Evolutionary conservation across 352 stramenopile genomes (phyloP).

Genomic region (Globisporangium cederbergense): DNA sequence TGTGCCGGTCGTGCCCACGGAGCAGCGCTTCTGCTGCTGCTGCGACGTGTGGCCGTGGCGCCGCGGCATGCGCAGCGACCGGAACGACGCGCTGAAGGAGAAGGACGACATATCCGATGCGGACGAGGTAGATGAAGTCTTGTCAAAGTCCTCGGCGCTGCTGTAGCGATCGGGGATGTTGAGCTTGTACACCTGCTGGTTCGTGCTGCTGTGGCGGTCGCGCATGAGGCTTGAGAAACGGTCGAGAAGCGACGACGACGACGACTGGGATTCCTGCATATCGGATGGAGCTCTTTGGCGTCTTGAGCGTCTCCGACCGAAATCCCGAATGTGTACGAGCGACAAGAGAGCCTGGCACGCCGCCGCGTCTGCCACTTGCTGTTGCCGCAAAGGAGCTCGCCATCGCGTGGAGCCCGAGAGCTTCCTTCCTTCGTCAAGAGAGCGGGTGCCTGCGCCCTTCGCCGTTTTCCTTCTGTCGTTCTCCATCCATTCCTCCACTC

Average conservation of each 20-base stretch:
- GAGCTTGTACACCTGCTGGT: slow-evolving; percentile 7
- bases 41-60: slow-evolving; percentile 4
- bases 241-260: background rate
- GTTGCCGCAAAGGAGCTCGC: background rate
- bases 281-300: background rate
- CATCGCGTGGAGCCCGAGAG: background rate
- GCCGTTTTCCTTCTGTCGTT: too few species aligned
- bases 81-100: slow-evolving; percentile 4
- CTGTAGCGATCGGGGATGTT: slow-evolving; percentile 11
- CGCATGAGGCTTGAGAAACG: background rate
- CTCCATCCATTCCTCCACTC: too few species aligned
- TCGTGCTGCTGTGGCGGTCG: background rate
- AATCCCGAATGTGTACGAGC: slow-evolving; percentile 4
- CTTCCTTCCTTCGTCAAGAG: background rate
- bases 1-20: slow-evolving; percentile 14
- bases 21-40: slow-evolving; percentile 9
- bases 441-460: background rate
- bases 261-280: slow-evolving; percentile 1
- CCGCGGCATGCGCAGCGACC: slow-evolving; percentile 4
- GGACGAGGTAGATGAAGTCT: background rate
- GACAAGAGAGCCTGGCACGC: background rate
- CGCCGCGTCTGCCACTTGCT: background rate
- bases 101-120: background rate
- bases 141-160: slow-evolving; percentile 7
- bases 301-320: background rate